phyloP scores from a whole-genome alignment of 106 monocot species.

The Cymbidium sinense region DNA sequence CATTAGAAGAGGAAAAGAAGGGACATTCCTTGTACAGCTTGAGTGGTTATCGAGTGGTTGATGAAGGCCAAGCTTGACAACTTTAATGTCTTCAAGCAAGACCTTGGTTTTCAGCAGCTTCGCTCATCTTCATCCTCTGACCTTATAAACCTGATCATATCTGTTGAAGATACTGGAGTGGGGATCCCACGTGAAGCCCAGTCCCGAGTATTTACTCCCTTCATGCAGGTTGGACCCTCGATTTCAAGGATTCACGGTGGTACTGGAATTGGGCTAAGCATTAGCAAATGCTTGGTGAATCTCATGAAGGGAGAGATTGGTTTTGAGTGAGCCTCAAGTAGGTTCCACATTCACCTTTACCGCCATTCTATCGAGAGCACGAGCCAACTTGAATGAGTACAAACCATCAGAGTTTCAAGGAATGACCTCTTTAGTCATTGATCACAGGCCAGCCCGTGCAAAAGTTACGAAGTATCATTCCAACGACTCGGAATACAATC shows the following conservation, averaged over 20 bases:
- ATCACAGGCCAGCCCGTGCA: conserved; percentile 65
- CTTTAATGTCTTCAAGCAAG: conserved; percentile 45
- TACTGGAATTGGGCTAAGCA: conserved; percentile 94
- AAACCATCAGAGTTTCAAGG: conserved; percentile 63
- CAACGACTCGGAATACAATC: conserved; percentile 63
- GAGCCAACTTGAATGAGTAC: conserved; percentile 28
- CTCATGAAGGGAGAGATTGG: conserved; percentile 99
- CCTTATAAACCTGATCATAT: conserved; percentile 72
- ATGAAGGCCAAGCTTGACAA: conserved; percentile 63
- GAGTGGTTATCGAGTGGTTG: conserved; percentile 65
- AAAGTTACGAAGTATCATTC: conserved; percentile 78
- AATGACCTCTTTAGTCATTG: conserved; percentile 75
- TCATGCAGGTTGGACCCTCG: conserved; percentile 99
- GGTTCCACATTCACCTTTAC: conserved; percentile 96
- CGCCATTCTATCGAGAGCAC: conserved; percentile 43
- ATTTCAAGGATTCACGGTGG: conserved; percentile 92
- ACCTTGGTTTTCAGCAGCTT: conserved; percentile 21
- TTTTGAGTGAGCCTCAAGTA: conserved; percentile 67
- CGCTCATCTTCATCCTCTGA: conserved; percentile 34
- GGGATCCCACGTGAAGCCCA: conserved; percentile 96
- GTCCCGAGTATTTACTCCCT: conserved; percentile 91
- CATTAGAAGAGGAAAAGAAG: conserved; percentile 41
- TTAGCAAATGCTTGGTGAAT: conserved; percentile 92
- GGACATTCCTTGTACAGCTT: conserved; percentile 31
- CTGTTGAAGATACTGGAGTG: conserved; percentile 95